A percentile compares a stretch with the other conserved stretches of the same genome.
Evolutionary conservation across 176 grass and related monocot species (phyloP).

Genomic region (Oryza rufipogon): DNA sequence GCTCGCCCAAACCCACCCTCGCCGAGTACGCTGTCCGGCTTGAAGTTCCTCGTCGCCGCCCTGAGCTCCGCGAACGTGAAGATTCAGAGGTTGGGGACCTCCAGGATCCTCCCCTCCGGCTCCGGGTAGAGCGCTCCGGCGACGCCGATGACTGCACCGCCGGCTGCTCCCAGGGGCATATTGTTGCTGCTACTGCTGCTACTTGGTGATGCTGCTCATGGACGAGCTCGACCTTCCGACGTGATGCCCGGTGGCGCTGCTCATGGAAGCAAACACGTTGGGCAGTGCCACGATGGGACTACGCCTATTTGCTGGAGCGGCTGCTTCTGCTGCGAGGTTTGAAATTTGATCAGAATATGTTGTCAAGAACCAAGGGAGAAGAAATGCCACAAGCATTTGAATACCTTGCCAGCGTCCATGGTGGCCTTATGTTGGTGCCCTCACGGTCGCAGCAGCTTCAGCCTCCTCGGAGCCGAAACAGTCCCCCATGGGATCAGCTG

Average conservation of each 20-base stretch:
- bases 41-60: conserved; percentile 67
- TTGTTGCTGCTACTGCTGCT: background rate
- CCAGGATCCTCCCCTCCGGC: conserved; percentile 70
- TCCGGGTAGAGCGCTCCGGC: conserved; percentile 23
- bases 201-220: conserved; percentile 34
- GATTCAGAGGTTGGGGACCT: conserved; percentile 60
- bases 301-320: background rate
- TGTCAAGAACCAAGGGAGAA: background rate
- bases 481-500: conserved; percentile 45
- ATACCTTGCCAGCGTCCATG: conserved; percentile 34
- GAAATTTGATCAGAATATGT: background rate
- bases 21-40: conserved; percentile 58
- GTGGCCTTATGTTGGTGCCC: background rate
- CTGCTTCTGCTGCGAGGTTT: background rate
- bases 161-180: background rate
- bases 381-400: conserved; percentile 14
- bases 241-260: background rate
- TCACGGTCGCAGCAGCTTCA: conserved; percentile 13
- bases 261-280: background rate
- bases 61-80: conserved; percentile 68
- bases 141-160: background rate
- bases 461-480: conserved; percentile 57
- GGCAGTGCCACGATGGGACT: conserved; percentile 15
- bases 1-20: conserved; percentile 75
- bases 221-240: conserved; percentile 32